These are phyloP conservation scores for Flaveria brownii DNA, from an alignment of 129 eudicot genomes.

Conservation along the genomic window DNA sequence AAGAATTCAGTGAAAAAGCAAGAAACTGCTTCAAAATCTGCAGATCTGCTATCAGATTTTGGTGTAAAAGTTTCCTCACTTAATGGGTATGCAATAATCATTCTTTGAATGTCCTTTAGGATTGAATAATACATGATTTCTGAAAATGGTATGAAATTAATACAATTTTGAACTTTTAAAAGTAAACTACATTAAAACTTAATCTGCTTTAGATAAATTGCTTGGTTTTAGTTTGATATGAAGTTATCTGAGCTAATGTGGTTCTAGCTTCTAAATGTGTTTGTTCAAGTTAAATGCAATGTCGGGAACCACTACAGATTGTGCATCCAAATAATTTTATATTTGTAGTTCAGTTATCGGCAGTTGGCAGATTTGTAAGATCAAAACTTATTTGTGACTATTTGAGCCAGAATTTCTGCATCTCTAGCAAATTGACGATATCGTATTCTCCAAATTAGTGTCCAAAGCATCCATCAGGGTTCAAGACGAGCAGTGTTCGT, in stretches of 20 bases:
- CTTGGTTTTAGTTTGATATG: neutral
- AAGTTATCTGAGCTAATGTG: constrained; percentile 6
- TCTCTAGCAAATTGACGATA: neutral
- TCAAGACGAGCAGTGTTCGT: neutral
- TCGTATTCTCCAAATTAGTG: neutral
- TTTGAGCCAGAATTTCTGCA: no score
- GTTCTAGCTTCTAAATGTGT: neutral
- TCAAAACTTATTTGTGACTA: neutral
- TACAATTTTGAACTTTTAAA: no score
- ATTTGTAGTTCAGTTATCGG: neutral
- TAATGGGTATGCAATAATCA: constrained; percentile 46
- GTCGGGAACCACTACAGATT: no score
- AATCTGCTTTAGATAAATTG: neutral
- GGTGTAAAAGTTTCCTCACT: constrained; percentile 42
- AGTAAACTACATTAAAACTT: no score
- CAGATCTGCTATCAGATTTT: constrained; percentile 74
- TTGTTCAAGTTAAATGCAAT: neutral
- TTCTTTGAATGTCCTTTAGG: no score
- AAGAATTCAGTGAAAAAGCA: constrained; percentile 21
- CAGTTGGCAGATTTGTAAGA: neutral
- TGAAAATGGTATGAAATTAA: no score
- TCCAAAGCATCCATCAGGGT: neutral
- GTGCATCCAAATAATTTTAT: no score
- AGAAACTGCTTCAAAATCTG: constrained; percentile 38
- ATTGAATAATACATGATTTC: no score